Percentiles rank a stretch among this genome's conserved stretches.
Evolutionary conservation across 2,329 filamentous ascomycete species (phyloP).

Genomic region (Fusarium oligoseptatum): DNA sequence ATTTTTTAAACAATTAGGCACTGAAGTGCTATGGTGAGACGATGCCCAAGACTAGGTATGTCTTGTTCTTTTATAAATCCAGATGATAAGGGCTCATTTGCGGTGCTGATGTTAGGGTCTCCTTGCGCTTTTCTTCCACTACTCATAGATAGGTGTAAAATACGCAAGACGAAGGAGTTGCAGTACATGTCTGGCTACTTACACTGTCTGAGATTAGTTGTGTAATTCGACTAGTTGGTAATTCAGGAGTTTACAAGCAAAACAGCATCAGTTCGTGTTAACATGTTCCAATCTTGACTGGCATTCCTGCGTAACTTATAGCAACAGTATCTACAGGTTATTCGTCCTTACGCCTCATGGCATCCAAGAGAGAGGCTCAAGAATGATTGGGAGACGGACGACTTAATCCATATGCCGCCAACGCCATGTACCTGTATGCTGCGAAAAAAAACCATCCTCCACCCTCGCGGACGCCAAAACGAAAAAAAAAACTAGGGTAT

Average conservation of each 20-base stretch:
- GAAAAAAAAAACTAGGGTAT: slow-evolving; percentile 38
- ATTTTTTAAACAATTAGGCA: not conserved
- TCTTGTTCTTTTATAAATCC: not conserved
- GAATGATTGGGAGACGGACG: not conserved
- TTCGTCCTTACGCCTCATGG: not conserved
- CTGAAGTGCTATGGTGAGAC: not conserved
- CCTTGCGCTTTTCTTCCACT: not conserved
- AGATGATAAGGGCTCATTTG: not conserved
- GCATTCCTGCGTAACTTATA: slow-evolving; percentile 22
- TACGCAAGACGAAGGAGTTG: not conserved
- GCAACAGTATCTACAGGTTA: not conserved
- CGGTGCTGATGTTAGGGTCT: not conserved
- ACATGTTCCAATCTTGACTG: not conserved
- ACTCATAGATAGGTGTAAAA: not conserved
- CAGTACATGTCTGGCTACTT: not conserved
- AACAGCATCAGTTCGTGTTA: not conserved
- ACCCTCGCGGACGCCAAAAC: slow-evolving; percentile 23
- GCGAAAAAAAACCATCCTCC: slow-evolving; percentile 7
- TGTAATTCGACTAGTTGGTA: not conserved
- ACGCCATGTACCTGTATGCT: not conserved
- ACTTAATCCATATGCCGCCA: not conserved
- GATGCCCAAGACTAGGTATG: not conserved
- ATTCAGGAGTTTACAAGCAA: not conserved
- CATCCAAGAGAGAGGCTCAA: not conserved
- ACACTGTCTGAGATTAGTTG: not conserved